phyloP scores from a whole-genome alignment of 2,329 filamentous ascomycete genomes.

The Neurospora sp. region DNA sequence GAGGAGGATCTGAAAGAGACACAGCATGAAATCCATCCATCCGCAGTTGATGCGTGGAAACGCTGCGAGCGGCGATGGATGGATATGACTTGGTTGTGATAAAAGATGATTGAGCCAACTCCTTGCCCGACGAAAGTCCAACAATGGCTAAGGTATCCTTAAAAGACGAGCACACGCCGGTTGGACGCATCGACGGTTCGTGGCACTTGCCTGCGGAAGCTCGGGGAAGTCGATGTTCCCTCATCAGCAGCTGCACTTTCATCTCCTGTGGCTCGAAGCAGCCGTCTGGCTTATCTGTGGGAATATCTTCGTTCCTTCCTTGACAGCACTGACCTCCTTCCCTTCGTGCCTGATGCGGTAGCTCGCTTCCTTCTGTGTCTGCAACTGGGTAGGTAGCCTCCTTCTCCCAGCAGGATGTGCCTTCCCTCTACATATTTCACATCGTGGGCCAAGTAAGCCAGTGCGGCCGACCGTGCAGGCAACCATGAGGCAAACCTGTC shows the following conservation, averaged over 20 bases:
- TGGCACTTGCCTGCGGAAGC: background rate
- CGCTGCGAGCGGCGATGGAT: background rate
- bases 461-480: background rate
- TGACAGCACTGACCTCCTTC: background rate
- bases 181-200: background rate
- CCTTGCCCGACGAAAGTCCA: background rate
- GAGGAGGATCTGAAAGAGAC: background rate
- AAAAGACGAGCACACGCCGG: background rate
- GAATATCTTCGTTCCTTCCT: background rate
- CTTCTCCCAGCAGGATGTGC: background rate
- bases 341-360: background rate
- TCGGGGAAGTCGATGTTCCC: background rate
- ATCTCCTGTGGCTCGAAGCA: background rate
- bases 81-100: background rate
- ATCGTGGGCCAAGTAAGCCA: background rate
- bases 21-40: background rate
- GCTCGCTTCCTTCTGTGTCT: background rate
- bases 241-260: background rate
- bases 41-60: background rate
- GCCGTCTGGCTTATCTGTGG: background rate
- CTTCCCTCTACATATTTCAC: background rate
- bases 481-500: background rate
- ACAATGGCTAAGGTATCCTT: background rate
- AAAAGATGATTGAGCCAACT: background rate
- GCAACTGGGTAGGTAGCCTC: background rate